Evolutionary conservation across 306 rosid species (phyloP).

Genomic region (Delonix regia): DNA sequence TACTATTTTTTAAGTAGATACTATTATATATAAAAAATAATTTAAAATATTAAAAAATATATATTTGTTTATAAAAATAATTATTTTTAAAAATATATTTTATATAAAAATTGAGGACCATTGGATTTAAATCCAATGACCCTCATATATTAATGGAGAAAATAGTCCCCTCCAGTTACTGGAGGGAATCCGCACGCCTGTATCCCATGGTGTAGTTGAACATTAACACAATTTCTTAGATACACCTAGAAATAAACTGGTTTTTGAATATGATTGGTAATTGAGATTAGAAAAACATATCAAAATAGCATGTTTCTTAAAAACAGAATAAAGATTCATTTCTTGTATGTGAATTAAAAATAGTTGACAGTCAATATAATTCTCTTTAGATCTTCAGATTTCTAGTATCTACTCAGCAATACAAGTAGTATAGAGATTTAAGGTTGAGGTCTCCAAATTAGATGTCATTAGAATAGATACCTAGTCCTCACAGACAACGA

Average conservation of each 20-base stretch:
- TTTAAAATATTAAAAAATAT: too few relatives aligned
- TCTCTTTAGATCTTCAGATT: background rate
- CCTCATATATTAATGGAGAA: too few relatives aligned
- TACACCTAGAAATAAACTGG: background rate
- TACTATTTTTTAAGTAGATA: too few relatives aligned
- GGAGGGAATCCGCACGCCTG: too few relatives aligned
- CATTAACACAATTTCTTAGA: background rate
- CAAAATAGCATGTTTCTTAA: background rate
- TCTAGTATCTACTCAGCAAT: background rate
- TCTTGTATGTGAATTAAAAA: background rate
- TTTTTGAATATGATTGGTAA: background rate
- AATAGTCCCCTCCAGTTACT: too few relatives aligned
- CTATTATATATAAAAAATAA: too few relatives aligned
- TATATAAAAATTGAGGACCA: too few relatives aligned
- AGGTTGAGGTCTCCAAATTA: background rate
- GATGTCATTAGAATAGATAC: constrained; percentile 42
- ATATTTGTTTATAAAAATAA: too few relatives aligned
- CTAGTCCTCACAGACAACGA: constrained; percentile 74
- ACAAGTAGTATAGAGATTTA: background rate
- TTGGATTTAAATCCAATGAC: too few relatives aligned
- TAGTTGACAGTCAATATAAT: background rate
- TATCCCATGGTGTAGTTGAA: background rate
- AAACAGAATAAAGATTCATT: background rate
- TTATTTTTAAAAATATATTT: too few relatives aligned
- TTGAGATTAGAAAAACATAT: background rate